These are phyloP conservation scores for Kodamaea sagamina DNA, from an alignment of 805 yeast genomes.

Conservation along the genomic window DNA sequence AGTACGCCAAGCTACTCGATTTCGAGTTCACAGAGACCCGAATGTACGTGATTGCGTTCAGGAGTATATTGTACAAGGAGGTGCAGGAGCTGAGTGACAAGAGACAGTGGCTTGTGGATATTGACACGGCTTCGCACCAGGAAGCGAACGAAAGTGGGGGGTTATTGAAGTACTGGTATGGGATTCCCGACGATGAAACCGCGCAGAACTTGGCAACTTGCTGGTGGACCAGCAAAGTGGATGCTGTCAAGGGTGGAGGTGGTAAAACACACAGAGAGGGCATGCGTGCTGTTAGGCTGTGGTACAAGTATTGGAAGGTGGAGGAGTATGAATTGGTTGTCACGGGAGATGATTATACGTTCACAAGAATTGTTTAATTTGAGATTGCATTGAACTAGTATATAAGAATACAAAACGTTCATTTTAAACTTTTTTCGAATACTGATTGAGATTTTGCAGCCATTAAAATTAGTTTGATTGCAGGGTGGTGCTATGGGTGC, in stretches of 20 bases:
- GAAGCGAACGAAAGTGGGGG: constrained; percentile 41
- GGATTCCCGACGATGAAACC: constrained; percentile 31
- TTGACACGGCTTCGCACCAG: constrained; percentile 33
- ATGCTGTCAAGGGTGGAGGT: constrained; percentile 36
- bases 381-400: too few relatives aligned
- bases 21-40: constrained; percentile 17
- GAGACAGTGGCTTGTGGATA: constrained; percentile 25
- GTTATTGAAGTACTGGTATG: constrained; percentile 41
- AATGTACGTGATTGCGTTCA: constrained; percentile 35
- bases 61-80: constrained; percentile 30
- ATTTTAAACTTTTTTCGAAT: too few relatives aligned
- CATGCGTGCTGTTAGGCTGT: constrained; percentile 28
- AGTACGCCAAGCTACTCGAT: constrained; percentile 15
- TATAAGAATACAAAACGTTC: not conserved
- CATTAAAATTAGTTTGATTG: too few relatives aligned
- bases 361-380: constrained; percentile 10
- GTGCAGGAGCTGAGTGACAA: constrained; percentile 25
- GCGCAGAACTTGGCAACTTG: constrained; percentile 43
- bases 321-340: constrained; percentile 31
- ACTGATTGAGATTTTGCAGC: too few relatives aligned
- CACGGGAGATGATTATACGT: constrained; percentile 4
- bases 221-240: constrained; percentile 32
- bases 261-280: constrained; percentile 35
- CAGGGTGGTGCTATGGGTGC: too few relatives aligned
- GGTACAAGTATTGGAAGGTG: constrained; percentile 38